Conservation (phyloP, 2,329 filamentous ascomycete genomes). For the Polytolypa hystricis region DNA sequence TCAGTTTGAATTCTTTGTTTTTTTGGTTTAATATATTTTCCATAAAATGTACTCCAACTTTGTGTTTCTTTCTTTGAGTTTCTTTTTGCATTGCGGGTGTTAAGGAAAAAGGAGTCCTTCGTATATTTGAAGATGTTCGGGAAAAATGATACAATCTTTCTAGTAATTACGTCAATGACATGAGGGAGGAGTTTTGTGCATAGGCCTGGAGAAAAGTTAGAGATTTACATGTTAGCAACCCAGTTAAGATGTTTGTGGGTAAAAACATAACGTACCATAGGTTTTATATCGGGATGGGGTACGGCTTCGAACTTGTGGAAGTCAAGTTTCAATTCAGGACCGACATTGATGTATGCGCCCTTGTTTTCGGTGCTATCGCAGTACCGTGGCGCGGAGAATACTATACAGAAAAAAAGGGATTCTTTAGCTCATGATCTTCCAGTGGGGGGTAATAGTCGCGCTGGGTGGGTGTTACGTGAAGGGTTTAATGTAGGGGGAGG, state of each 20-base stretch:
- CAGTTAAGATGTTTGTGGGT: background rate
- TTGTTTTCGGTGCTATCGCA: conserved; percentile 98
- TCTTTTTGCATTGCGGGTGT: no score
- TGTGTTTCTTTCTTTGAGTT: no score
- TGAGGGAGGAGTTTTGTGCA: background rate
- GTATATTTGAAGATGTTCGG: background rate
- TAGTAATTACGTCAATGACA: background rate
- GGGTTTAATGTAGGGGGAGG: no score
- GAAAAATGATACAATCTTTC: no score
- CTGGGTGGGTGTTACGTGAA: no score
- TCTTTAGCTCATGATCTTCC: no score
- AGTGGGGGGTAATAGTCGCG: background rate
- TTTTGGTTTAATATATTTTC: no score
- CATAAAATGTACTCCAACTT: no score
- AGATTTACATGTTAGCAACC: no score
- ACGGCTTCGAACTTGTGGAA: conserved; percentile 95
- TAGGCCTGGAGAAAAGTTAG: background rate
- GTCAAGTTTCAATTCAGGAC: conserved; percentile 77
- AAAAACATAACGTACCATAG: conserved; percentile 52
- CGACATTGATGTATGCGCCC: conserved; percentile 96
- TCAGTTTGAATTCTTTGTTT: no score
- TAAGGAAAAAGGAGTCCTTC: no score
- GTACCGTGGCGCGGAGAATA: conserved; percentile 95
- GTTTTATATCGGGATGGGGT: conserved; percentile 87
- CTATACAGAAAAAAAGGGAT: conserved; percentile 34